Percentiles rank a stretch among this genome's conserved stretches.
Conservation (phyloP, 2,329 filamentous ascomycete species). For the Arachnomyces sp. region DNA sequence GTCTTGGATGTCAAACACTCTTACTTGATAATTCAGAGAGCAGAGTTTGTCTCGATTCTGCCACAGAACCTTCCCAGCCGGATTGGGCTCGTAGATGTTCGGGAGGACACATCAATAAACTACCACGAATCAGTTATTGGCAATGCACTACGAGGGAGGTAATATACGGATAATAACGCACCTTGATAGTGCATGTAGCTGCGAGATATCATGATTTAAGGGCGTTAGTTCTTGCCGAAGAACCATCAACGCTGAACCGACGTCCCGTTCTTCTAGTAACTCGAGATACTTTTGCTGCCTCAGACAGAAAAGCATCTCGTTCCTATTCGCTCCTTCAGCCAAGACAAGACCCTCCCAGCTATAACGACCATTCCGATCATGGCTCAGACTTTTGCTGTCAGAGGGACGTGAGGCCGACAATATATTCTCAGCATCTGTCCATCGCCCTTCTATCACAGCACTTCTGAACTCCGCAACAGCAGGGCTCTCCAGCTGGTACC, state of each 20-base stretch:
- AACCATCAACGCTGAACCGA: conserved; percentile 67
- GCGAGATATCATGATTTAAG: conserved; percentile 65
- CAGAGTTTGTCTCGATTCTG: conserved; percentile 63
- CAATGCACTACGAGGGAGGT: conserved; percentile 1
- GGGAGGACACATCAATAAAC: conserved; percentile 79
- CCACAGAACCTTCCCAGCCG: conserved; percentile 74
- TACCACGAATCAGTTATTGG: conserved; percentile 25
- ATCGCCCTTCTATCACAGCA: conserved; percentile 71
- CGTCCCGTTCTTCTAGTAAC: conserved; percentile 68
- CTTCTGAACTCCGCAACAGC: conserved; percentile 78
- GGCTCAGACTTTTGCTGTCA: conserved; percentile 33
- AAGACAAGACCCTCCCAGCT: conserved; percentile 58
- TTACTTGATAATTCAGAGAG: conserved; percentile 77
- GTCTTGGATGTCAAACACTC: conserved; percentile 21
- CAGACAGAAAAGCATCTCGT: conserved; percentile 77
- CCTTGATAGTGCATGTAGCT: conserved; percentile 74
- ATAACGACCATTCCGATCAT: conserved; percentile 12
- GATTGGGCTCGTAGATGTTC: conserved; percentile 70
- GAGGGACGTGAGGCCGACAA: conserved; percentile 48
- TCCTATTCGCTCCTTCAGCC: conserved; percentile 63
- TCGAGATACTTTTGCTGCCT: conserved; percentile 94
- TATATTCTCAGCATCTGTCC: conserved; percentile 76
- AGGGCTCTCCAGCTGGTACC: conserved; percentile 75
- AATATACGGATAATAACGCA: conserved; percentile 24
- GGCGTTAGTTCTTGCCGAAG: conserved; percentile 82